phyloP scores from a whole-genome alignment of 306 rosid genomes.

The Corylus americana region DNA sequence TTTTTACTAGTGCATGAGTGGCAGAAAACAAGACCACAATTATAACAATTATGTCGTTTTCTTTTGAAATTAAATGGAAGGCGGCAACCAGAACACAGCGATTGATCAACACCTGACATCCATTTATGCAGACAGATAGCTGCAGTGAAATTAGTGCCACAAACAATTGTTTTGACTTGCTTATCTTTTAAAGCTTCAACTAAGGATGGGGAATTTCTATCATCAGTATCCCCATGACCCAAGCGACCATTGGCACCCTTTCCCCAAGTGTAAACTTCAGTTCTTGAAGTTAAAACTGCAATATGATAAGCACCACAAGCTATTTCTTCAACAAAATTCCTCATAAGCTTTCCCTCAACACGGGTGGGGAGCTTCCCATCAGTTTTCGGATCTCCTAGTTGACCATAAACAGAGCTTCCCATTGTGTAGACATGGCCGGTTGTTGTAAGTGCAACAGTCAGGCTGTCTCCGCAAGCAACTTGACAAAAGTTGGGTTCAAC shows the following conservation, averaged over 20 bases:
- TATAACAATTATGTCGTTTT: slow-evolving; percentile 95
- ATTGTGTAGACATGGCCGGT: slow-evolving; percentile 86
- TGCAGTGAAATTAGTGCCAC: slow-evolving; percentile 92
- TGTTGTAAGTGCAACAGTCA: slow-evolving; percentile 89
- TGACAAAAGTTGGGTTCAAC: slow-evolving; percentile 87
- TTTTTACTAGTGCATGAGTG: slow-evolving; percentile 98
- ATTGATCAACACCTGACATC: slow-evolving; percentile 99
- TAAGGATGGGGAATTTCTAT: slow-evolving; percentile 70
- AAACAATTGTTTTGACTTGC: slow-evolving; percentile 92
- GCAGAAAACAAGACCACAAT: slow-evolving; percentile 96
- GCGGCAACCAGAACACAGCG: slow-evolving; percentile 98
- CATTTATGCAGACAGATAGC: slow-evolving; percentile 98
- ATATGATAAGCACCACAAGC: slow-evolving; percentile 98
- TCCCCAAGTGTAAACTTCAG: slow-evolving; percentile 98
- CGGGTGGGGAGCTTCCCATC: slow-evolving; percentile 85
- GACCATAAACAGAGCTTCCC: slow-evolving; percentile 99
- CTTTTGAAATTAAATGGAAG: slow-evolving; percentile 93
- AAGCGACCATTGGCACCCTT: slow-evolving; percentile 98
- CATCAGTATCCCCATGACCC: slow-evolving; percentile 95
- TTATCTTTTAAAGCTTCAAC: slow-evolving; percentile 96
- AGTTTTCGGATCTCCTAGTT: slow-evolving; percentile 83
- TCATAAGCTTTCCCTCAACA: slow-evolving; percentile 80
- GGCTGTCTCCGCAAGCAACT: slow-evolving; percentile 96
- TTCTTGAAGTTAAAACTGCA: slow-evolving; percentile 91
- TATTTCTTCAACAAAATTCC: slow-evolving; percentile 92